Conservation (phyloP, 306 rosid genomes). For the Acacia acuminata region DNA sequence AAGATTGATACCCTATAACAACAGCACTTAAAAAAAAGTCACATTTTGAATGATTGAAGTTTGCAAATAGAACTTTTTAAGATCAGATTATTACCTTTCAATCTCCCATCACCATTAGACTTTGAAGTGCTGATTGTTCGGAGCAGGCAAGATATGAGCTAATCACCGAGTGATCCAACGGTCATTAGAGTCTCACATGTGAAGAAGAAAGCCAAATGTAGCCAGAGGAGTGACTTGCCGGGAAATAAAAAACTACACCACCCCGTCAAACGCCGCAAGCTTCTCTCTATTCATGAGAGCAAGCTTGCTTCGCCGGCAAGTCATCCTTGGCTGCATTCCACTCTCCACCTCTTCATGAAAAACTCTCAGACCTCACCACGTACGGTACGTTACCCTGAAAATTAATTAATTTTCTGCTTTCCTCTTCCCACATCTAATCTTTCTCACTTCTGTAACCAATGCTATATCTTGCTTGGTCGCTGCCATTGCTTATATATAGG, state of each 20-base stretch:
- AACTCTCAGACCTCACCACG: conserved; percentile 31
- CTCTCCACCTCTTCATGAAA: conserved; percentile 45
- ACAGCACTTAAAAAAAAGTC: neutral
- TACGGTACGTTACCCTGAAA: neutral
- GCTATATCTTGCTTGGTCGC: neutral
- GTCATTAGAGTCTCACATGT: conserved; percentile 31
- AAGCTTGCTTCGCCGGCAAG: conserved; percentile 35
- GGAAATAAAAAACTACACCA: neutral
- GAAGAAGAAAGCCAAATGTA: conserved; percentile 37
- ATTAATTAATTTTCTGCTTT: neutral
- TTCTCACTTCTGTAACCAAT: neutral
- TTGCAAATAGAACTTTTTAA: neutral
- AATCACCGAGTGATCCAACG: neutral
- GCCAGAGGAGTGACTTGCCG: conserved; percentile 39
- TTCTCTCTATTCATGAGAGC: no score
- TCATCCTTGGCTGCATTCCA: conserved; percentile 50
- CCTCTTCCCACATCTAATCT: neutral
- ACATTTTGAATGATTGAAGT: neutral
- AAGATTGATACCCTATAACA: neutral
- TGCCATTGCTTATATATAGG: conserved; percentile 13
- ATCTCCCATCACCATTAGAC: neutral
- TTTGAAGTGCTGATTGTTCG: neutral
- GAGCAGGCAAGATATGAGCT: neutral
- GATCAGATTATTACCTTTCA: neutral
- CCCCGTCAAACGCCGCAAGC: neutral